Conservation (phyloP, 1,284 basidiomycete species). For the Psilocybe mexicana region DNA sequence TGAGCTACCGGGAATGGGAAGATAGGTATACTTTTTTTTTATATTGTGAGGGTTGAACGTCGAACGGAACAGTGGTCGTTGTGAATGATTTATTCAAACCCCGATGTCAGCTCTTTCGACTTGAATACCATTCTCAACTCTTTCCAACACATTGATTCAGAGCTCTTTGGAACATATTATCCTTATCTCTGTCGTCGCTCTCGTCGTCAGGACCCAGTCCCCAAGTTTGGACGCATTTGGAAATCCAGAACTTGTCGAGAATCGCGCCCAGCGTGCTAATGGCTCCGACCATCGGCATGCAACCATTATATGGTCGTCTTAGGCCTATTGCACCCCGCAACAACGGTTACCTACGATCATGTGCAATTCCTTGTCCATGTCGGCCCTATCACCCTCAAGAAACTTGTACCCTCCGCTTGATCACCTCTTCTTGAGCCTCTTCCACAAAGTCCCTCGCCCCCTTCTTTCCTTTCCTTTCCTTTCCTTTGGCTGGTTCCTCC, state of each 20-base stretch:
- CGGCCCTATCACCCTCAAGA: neutral
- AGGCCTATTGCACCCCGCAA: neutral
- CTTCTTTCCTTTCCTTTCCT: conserved; percentile 4
- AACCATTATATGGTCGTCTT: neutral
- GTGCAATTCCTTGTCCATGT: conserved; percentile 2
- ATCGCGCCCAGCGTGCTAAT: neutral
- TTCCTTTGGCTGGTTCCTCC: conserved; percentile 11
- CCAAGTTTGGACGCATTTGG: neutral
- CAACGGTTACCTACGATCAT: conserved; percentile 6
- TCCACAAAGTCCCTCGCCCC: neutral
- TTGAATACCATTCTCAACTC: too few relatives aligned
- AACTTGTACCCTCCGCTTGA: neutral
- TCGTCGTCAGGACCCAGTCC: too few relatives aligned
- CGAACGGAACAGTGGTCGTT: too few relatives aligned
- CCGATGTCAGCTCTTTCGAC: too few relatives aligned
- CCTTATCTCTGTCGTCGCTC: too few relatives aligned
- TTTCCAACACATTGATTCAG: too few relatives aligned
- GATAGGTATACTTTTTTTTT: too few relatives aligned
- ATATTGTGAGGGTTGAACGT: too few relatives aligned
- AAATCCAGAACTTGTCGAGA: neutral
- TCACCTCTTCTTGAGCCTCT: neutral
- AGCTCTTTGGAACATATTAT: too few relatives aligned
- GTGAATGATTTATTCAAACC: too few relatives aligned
- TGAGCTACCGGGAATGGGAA: too few relatives aligned
- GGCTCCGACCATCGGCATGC: conserved; percentile 7